A percentile compares a stretch with the other conserved stretches of the same genome.
Evolutionary conservation across 352 stramenopile genomes (phyloP).

Genomic region (Pythium scleroteichum): DNA sequence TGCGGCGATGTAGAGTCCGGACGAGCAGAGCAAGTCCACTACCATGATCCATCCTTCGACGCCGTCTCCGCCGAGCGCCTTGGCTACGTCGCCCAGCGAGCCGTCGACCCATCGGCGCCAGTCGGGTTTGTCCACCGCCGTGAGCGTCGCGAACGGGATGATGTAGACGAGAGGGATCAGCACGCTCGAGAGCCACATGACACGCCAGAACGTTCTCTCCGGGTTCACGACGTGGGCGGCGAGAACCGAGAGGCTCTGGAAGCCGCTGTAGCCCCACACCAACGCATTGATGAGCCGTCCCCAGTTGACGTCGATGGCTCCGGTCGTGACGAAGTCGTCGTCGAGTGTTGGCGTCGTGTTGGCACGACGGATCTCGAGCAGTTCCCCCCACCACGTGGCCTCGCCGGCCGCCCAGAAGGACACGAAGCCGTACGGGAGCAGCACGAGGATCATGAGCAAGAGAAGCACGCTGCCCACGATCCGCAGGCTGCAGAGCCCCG

Average conservation of each 20-base stretch:
- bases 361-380: constrained; percentile 33
- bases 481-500: constrained; percentile 46
- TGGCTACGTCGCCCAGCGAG: constrained; percentile 36
- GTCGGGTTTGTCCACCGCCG: constrained; percentile 38
- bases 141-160: constrained; percentile 35
- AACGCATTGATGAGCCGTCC: constrained; percentile 35
- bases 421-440: constrained; percentile 43
- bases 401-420: constrained; percentile 38
- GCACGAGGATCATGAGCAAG: constrained; percentile 34
- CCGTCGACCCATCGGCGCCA: constrained; percentile 49
- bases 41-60: constrained; percentile 35
- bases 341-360: constrained; percentile 23
- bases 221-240: constrained; percentile 44
- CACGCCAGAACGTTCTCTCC: constrained; percentile 35
- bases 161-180: constrained; percentile 53
- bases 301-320: constrained; percentile 26
- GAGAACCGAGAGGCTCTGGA: constrained; percentile 58
- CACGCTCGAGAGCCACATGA: constrained; percentile 40
- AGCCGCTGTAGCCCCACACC: constrained; percentile 60
- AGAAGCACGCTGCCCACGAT: constrained; percentile 37
- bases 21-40: constrained; percentile 38
- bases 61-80: constrained; percentile 38
- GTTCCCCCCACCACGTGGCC: constrained; percentile 37
- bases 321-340: constrained; percentile 14
- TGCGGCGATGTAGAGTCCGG: constrained; percentile 47